A percentile compares a stretch with the other conserved stretches of the same genome.
phyloP scores from a whole-genome alignment of 2,329 filamentous ascomycete species.

The Fonsecaea erecta region DNA sequence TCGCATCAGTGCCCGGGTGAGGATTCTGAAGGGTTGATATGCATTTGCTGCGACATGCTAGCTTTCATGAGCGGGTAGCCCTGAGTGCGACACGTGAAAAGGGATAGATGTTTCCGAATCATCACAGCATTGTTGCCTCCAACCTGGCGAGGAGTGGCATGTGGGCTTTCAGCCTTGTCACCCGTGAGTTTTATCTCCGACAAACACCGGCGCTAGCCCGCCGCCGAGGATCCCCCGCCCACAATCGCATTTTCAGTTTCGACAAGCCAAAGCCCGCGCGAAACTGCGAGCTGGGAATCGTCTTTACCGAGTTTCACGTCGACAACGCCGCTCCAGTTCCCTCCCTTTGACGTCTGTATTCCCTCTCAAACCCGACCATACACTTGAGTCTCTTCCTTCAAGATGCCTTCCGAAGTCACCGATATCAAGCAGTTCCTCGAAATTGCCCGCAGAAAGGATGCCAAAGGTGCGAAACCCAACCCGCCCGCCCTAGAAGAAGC shows the following conservation, averaged over 20 bases:
- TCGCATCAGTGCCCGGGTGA: no score
- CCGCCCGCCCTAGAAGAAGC: no score
- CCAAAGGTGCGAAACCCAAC: slow-evolving; percentile 98
- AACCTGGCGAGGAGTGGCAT: background rate
- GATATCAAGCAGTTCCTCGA: slow-evolving; percentile 99
- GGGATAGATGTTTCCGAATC: background rate
- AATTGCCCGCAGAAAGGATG: slow-evolving; percentile 99
- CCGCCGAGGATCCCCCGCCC: slow-evolving; percentile 18
- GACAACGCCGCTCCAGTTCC: background rate
- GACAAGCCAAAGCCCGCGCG: background rate
- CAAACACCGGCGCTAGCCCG: slow-evolving; percentile 3
- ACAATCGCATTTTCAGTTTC: slow-evolving; percentile 19
- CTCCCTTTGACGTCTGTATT: background rate
- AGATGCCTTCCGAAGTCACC: slow-evolving; percentile 96
- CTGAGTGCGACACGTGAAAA: no score
- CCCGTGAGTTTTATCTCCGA: background rate
- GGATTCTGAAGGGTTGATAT: background rate
- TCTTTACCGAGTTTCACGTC: slow-evolving; percentile 9
- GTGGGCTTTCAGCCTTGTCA: slow-evolving; percentile 3
- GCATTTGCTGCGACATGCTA: background rate
- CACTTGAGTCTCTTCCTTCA: slow-evolving; percentile 49
- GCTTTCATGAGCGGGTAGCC: no score
- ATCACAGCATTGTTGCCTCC: background rate
- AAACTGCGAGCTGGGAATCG: slow-evolving; percentile 8
- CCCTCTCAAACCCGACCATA: background rate